Evolutionary conservation across 768 basidiomycete species (phyloP).

Genomic region (Calocybe gangraenosa): DNA sequence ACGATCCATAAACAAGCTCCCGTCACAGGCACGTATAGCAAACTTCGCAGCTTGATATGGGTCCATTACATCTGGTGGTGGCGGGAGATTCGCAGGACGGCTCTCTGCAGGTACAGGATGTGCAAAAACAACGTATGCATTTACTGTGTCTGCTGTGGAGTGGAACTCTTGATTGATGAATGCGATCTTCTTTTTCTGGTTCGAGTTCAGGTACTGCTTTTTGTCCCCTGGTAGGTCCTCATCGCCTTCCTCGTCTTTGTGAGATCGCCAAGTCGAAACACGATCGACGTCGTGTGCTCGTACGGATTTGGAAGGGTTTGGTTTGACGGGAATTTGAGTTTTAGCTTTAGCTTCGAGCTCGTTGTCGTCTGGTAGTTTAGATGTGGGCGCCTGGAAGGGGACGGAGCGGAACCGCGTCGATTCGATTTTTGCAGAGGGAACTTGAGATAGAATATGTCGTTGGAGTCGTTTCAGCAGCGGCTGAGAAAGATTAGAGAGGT

Average conservation of each 20-base stretch:
- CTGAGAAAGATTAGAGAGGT: no score
- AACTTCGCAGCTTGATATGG: constrained; percentile 66
- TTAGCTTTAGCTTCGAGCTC: constrained; percentile 28
- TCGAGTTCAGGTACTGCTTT: constrained; percentile 70
- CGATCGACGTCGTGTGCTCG: constrained; percentile 53
- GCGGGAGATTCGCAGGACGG: constrained; percentile 49
- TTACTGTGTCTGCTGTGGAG: constrained; percentile 65
- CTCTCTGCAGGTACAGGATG: constrained; percentile 44
- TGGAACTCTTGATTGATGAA: constrained; percentile 95
- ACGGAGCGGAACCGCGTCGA: constrained; percentile 92
- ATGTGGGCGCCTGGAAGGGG: constrained; percentile 81
- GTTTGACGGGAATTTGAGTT: constrained; percentile 19
- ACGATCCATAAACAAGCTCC: constrained; percentile 69
- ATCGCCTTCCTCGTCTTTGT: constrained; percentile 23
- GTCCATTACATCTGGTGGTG: constrained; percentile 45
- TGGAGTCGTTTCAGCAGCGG: constrained; percentile 71
- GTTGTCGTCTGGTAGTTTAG: constrained; percentile 47
- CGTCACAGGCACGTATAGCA: constrained; percentile 60
- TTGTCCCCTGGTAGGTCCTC: constrained; percentile 42
- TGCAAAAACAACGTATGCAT: constrained; percentile 91
- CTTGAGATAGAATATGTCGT: constrained; percentile 66
- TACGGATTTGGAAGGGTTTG: constrained; percentile 28
- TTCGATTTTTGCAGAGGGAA: constrained; percentile 81
- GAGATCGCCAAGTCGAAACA: constrained; percentile 52
- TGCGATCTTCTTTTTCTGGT: constrained; percentile 89